These are phyloP conservation scores for Kluyveromyces aestuarii DNA, from an alignment of 805 yeast genomes.

Conservation along the genomic window DNA sequence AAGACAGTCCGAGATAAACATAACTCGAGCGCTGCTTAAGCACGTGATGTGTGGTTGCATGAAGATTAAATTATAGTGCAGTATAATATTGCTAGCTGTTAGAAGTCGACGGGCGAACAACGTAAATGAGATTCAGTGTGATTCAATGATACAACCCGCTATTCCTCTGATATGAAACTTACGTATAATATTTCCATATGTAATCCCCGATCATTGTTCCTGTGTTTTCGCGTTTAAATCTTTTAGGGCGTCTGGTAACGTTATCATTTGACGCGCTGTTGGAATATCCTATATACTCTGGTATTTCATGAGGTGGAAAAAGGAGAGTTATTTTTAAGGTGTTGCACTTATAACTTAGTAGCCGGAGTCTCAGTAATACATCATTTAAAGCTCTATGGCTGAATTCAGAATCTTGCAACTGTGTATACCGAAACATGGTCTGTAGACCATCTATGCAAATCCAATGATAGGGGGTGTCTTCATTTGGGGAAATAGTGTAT, in stretches of 20 bases:
- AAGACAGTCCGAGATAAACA: not conserved
- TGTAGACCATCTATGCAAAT: constrained; percentile 19
- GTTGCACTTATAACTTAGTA: constrained; percentile 9
- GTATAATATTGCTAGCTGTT: not conserved
- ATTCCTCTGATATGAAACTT: not conserved
- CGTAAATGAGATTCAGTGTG: too few relatives aligned
- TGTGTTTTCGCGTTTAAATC: not conserved
- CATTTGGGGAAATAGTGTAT: not conserved
- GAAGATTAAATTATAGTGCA: too few relatives aligned
- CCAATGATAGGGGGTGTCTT: not conserved
- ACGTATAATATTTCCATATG: constrained; percentile 1
- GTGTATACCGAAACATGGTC: constrained; percentile 22
- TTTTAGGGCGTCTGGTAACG: not conserved
- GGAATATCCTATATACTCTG: not conserved
- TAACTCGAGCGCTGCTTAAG: too few relatives aligned
- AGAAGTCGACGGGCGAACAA: not conserved
- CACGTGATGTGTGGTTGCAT: too few relatives aligned
- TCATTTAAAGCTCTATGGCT: constrained; percentile 19
- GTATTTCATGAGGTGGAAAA: constrained; percentile 1
- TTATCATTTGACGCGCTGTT: not conserved
- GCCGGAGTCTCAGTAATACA: constrained; percentile 14
- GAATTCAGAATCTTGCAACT: constrained; percentile 9
- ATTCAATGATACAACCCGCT: not conserved
- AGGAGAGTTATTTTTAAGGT: not conserved
- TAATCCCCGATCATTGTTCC: not conserved